These are phyloP conservation scores for Hyaloscypha finlandica DNA, from an alignment of 495 filamentous ascomycete species.

Conservation along the genomic window DNA sequence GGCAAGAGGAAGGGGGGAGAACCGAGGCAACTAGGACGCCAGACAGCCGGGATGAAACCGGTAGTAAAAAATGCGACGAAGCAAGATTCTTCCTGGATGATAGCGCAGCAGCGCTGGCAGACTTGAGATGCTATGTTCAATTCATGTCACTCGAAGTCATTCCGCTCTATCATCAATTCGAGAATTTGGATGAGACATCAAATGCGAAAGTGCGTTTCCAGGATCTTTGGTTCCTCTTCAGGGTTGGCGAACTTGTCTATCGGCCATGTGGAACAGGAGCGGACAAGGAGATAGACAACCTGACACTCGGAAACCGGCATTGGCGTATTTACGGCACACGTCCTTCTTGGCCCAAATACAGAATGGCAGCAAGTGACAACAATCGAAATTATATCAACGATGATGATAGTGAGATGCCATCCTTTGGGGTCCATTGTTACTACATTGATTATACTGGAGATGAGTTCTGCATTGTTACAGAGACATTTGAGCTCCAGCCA, in stretches of 20 bases:
- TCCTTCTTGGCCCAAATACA: too few species aligned
- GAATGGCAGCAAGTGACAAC: too few species aligned
- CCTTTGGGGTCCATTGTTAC: too few species aligned
- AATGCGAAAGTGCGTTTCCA: constrained; percentile 26
- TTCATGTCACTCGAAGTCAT: constrained; percentile 34
- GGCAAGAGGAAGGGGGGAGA: constrained; percentile 28
- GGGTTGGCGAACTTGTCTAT: constrained; percentile 26
- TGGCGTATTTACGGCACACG: too few species aligned
- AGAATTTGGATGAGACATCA: background rate
- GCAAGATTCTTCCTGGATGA: background rate
- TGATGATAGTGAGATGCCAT: too few species aligned
- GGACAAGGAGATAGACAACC: constrained; percentile 23
- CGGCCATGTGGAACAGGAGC: background rate
- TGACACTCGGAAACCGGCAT: too few species aligned
- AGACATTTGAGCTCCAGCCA: too few species aligned
- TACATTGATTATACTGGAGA: too few species aligned
- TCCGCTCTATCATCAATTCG: constrained; percentile 33
- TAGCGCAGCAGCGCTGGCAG: constrained; percentile 20
- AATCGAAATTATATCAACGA: too few species aligned
- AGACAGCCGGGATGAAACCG: background rate
- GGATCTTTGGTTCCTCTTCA: constrained; percentile 39
- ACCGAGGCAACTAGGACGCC: background rate
- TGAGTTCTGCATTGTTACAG: too few species aligned
- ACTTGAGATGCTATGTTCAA: constrained; percentile 28
- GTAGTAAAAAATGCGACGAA: background rate